Conservation (phyloP, 495 filamentous ascomycete genomes). For the Penicillium cosmopolitanum region DNA sequence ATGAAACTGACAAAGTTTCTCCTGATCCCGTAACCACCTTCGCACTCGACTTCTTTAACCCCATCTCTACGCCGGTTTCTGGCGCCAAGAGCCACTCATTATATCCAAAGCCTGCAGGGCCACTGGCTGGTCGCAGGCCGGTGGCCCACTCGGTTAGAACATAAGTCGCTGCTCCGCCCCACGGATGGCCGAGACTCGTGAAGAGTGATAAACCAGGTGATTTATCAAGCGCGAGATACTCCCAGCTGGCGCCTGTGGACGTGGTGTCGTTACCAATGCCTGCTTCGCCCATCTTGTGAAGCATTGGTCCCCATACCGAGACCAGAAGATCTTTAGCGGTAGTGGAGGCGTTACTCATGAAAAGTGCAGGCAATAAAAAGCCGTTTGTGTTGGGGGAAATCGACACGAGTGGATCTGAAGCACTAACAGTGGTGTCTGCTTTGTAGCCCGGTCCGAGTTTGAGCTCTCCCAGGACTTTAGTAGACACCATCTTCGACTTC, state of each 20-base stretch:
- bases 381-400: slow-evolving; percentile 14
- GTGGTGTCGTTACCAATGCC: slow-evolving; percentile 1
- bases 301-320: slow-evolving; percentile 11
- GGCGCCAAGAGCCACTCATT: slow-evolving; percentile 8
- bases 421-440: slow-evolving; percentile 1
- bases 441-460: slow-evolving; percentile 13
- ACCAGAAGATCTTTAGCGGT: background rate
- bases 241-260: slow-evolving; percentile 39
- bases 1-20: slow-evolving; percentile 1
- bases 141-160: slow-evolving; percentile 19
- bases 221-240: slow-evolving; percentile 37
- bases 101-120: slow-evolving; percentile 11
- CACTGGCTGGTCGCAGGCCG: slow-evolving; percentile 3
- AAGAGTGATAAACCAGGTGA: slow-evolving; percentile 37
- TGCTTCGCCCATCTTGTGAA: background rate
- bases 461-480: background rate
- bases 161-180: slow-evolving; percentile 44
- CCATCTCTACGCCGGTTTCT: slow-evolving; percentile 5
- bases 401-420: slow-evolving; percentile 1
- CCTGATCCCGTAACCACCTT: slow-evolving; percentile 7
- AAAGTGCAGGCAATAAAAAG: slow-evolving; percentile 11
- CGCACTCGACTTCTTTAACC: slow-evolving; percentile 6
- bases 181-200: slow-evolving; percentile 42
- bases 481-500: background rate
- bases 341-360: slow-evolving; percentile 3